Evolutionary conservation across 345 rosid genomes (phyloP).

Genomic region (Eucalyptus fibrosa): DNA sequence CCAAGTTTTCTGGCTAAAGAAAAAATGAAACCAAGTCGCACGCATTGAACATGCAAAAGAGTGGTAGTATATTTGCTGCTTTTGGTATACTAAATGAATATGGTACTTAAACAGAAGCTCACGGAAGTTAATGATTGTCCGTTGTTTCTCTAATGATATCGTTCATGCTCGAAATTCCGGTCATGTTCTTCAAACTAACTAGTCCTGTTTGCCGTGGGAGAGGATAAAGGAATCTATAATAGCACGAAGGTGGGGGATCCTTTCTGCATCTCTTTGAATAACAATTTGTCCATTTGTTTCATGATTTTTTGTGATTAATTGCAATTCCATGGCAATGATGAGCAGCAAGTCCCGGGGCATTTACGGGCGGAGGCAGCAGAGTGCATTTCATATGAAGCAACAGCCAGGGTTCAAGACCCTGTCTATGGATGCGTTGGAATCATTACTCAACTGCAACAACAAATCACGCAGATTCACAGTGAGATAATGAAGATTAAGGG

Average conservation of each 20-base stretch:
- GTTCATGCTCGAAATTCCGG: background rate
- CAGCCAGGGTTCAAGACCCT: background rate
- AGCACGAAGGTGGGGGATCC: background rate
- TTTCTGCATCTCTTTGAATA: background rate
- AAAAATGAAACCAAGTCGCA: background rate
- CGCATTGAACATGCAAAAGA: background rate
- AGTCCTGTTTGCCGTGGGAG: background rate
- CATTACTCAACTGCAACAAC: conserved; percentile 4
- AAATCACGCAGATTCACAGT: background rate
- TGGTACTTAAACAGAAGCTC: background rate
- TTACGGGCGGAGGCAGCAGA: conserved; percentile 4
- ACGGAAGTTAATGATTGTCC: background rate
- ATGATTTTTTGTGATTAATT: background rate
- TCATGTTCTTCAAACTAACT: background rate
- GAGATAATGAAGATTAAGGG: background rate
- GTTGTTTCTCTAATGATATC: background rate
- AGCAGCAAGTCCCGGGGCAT: conserved; percentile 5
- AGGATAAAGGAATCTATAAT: background rate
- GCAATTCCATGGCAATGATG: background rate
- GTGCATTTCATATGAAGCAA: conserved; percentile 2
- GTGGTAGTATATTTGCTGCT: background rate
- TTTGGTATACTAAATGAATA: background rate
- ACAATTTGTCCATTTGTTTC: background rate
- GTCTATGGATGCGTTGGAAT: conserved; percentile 7
- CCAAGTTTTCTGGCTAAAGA: background rate